phyloP scores from a whole-genome alignment of 2,329 filamentous ascomycete species.

The Helotiales sp. region DNA sequence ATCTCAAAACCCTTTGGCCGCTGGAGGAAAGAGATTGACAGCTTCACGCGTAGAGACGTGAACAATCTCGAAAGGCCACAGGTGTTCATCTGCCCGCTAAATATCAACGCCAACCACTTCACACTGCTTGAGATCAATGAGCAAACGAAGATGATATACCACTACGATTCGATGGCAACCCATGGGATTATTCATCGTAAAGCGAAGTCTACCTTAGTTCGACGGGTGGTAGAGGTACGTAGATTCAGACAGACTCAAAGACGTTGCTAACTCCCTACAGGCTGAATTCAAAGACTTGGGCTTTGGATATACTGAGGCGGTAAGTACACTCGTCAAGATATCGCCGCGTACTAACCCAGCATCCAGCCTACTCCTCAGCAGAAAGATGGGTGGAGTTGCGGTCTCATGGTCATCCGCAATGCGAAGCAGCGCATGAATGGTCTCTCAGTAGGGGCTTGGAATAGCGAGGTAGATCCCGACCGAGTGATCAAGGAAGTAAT shows the following conservation, averaged over 20 bases:
- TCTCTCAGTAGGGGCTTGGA: too few species aligned
- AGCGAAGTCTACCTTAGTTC: too few species aligned
- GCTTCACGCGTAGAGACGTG: conserved; percentile 24
- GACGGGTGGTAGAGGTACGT: conserved; percentile 28
- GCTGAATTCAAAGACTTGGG: too few species aligned
- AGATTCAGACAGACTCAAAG: conserved; percentile 16
- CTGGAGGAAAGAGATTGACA: too few species aligned
- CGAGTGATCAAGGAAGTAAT: conserved; percentile 35
- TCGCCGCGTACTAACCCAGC: conserved; percentile 20
- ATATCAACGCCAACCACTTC: conserved; percentile 35
- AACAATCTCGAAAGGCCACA: conserved; percentile 22
- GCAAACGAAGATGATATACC: too few species aligned
- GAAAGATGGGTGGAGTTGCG: too few species aligned
- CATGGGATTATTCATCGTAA: too few species aligned
- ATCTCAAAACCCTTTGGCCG: conserved; percentile 22
- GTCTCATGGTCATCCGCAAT: too few species aligned
- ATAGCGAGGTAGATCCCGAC: conserved; percentile 32
- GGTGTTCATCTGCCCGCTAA: conserved; percentile 31
- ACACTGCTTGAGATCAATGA: too few species aligned
- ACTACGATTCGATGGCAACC: too few species aligned
- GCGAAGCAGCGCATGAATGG: too few species aligned
- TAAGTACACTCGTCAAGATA: conserved; percentile 36
- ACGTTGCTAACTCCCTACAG: conserved; percentile 25
- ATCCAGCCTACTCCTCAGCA: conserved; percentile 28
- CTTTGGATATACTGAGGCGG: conserved; percentile 34